These are phyloP conservation scores for Lasiodiplodia theobromae DNA, from an alignment of 2,329 filamentous ascomycete species.

Conservation along the genomic window DNA sequence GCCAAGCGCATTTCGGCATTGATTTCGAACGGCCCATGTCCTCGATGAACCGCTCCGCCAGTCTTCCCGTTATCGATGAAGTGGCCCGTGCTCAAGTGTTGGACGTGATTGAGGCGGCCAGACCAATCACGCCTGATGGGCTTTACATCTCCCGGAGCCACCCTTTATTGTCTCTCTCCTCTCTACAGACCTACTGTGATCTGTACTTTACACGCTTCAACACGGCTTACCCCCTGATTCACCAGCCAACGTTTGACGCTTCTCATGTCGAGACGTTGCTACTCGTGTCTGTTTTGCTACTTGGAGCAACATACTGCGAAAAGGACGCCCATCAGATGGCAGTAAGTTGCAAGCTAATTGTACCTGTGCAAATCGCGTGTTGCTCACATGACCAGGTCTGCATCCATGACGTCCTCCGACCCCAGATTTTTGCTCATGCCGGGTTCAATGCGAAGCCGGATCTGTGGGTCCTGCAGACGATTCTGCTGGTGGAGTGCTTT, in stretches of 20 bases:
- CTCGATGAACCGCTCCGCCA: slow-evolving; percentile 42
- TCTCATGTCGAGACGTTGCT: slow-evolving; percentile 59
- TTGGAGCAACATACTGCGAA: slow-evolving; percentile 68
- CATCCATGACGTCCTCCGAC: slow-evolving; percentile 66
- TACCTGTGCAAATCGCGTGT: background rate
- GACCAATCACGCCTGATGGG: slow-evolving; percentile 58
- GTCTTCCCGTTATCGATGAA: slow-evolving; percentile 50
- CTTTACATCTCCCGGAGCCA: slow-evolving; percentile 57
- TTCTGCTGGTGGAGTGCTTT: slow-evolving; percentile 69
- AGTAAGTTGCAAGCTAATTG: slow-evolving; percentile 39
- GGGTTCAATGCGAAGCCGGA: slow-evolving; percentile 66
- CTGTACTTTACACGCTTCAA: slow-evolving; percentile 69
- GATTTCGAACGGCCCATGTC: slow-evolving; percentile 45
- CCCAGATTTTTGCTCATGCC: slow-evolving; percentile 65
- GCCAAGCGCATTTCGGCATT: slow-evolving; percentile 29
- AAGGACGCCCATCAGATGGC: slow-evolving; percentile 67
- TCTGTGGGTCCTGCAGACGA: slow-evolving; percentile 67
- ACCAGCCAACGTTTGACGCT: slow-evolving; percentile 64
- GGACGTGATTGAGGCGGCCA: slow-evolving; percentile 58
- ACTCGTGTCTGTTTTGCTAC: slow-evolving; percentile 61
- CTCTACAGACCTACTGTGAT: slow-evolving; percentile 64
- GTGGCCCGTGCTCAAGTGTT: slow-evolving; percentile 53
- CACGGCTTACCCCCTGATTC: slow-evolving; percentile 65
- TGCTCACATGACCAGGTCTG: slow-evolving; percentile 51
- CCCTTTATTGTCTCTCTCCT: slow-evolving; percentile 57